A percentile compares a stretch with the other conserved stretches of the same genome.
phyloP scores from a whole-genome alignment of 257 asterid species.

The Fraxinus anomala region DNA sequence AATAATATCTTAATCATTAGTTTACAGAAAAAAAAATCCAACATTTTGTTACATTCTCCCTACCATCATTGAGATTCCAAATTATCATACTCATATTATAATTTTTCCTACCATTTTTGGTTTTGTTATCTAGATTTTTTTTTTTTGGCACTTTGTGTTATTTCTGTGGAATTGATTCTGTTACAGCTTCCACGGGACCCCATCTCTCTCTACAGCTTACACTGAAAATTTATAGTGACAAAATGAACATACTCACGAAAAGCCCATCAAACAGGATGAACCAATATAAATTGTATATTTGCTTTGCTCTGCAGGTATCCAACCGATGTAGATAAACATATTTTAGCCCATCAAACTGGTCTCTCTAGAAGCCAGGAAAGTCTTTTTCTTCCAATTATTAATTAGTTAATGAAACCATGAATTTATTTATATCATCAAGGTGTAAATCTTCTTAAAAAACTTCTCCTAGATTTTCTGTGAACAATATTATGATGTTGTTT shows the following conservation, averaged over 20 bases:
- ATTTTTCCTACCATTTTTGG: constrained; percentile 9
- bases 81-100: not conserved
- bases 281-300: too few species aligned
- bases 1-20: constrained; percentile 39
- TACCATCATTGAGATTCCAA: not conserved
- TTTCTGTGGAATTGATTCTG: too few species aligned
- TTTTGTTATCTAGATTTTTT: not conserved
- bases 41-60: constrained; percentile 34
- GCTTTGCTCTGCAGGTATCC: constrained; percentile 68
- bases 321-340: constrained; percentile 92
- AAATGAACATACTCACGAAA: too few species aligned
- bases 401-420: constrained; percentile 21
- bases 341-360: constrained; percentile 93
- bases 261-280: too few species aligned
- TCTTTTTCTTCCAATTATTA: constrained; percentile 32
- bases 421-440: constrained; percentile 22
- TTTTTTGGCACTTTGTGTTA: not conserved
- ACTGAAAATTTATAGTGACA: too few species aligned
- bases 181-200: too few species aligned
- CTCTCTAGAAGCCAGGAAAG: constrained; percentile 97
- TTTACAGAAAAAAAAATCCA: constrained; percentile 20
- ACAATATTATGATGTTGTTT: too few species aligned
- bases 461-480: too few species aligned
- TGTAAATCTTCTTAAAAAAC: too few species aligned
- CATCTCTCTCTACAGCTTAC: too few species aligned